A percentile compares a stretch with the other conserved stretches of the same genome.
Conservation (phyloP, 257 asterid species). For the Fraxinus quadrangulata region DNA sequence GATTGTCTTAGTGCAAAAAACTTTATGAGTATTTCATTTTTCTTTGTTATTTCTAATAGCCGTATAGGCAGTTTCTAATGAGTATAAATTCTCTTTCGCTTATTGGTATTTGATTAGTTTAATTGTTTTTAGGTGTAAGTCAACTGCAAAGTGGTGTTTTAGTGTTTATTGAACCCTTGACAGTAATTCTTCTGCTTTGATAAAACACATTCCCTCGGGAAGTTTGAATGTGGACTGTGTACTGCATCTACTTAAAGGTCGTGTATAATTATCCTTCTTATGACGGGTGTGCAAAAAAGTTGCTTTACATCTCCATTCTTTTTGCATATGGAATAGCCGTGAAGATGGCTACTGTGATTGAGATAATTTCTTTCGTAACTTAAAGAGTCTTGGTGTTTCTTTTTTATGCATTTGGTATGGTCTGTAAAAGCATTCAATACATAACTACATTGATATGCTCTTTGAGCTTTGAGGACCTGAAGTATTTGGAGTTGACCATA, state of each 20-base stretch:
- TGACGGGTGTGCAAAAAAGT: background rate
- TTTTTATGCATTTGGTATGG: background rate
- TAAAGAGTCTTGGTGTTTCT: background rate
- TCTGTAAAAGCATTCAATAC: background rate
- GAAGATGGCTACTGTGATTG: background rate
- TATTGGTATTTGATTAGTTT: background rate
- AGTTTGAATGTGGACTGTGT: background rate
- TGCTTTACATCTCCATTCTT: background rate
- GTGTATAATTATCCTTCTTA: background rate
- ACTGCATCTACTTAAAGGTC: background rate
- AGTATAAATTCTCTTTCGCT: background rate
- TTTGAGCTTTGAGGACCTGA: conserved; percentile 8
- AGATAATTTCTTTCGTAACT: background rate
- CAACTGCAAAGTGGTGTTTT: background rate
- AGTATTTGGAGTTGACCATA: conserved; percentile 12
- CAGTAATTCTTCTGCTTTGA: background rate
- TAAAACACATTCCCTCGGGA: background rate
- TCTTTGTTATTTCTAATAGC: background rate
- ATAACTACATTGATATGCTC: conserved; percentile 16
- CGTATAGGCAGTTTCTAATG: background rate
- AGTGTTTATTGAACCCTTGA: background rate
- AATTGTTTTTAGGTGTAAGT: background rate
- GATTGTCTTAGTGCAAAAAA: background rate
- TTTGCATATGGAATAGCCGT: background rate
- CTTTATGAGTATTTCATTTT: background rate